These are phyloP conservation scores for Pyrenula aspistea DNA, from an alignment of 495 filamentous ascomycete genomes.

Conservation along the genomic window DNA sequence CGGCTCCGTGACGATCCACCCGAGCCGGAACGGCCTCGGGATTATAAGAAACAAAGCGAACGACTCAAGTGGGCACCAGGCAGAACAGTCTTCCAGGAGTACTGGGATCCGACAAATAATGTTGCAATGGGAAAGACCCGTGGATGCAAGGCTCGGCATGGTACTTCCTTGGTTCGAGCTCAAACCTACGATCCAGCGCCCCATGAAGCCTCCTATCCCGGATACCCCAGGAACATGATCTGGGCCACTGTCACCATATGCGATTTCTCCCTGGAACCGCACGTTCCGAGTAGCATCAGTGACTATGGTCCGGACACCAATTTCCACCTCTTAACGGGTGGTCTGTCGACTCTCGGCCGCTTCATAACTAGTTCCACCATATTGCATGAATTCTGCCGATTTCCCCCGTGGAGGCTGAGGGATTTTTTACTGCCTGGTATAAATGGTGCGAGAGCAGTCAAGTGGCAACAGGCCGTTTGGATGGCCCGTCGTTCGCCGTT, in stretches of 20 bases:
- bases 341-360: background rate
- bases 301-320: background rate
- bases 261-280: background rate
- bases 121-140: background rate
- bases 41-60: background rate
- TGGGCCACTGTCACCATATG: background rate
- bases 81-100: background rate
- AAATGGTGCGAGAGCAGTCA: background rate
- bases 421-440: background rate
- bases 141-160: background rate
- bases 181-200: background rate
- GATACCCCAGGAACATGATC: background rate
- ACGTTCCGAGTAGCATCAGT: background rate
- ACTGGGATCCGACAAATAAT: background rate
- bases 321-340: background rate
- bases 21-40: background rate
- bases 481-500: background rate
- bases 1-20: background rate
- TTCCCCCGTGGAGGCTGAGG: background rate
- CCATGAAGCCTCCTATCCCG: background rate
- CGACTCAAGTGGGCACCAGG: background rate
- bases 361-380: background rate
- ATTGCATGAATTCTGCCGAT: background rate
- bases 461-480: background rate
- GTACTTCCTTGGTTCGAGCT: background rate